Conservation (phyloP, 208 protist species). For the Leishmania martiniquensis region DNA sequence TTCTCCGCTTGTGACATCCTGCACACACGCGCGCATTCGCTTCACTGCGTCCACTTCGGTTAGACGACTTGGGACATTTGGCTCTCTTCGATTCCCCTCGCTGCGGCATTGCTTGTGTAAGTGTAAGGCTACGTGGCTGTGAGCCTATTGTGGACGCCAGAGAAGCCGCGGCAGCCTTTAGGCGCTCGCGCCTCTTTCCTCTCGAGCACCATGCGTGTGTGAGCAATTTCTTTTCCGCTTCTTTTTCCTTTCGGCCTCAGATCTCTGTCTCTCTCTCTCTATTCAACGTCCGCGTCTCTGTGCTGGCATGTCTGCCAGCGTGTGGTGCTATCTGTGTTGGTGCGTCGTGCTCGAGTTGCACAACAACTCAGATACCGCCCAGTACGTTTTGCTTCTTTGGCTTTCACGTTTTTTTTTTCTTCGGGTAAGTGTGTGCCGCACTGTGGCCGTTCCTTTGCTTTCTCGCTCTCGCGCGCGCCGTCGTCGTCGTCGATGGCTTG, state of each 20-base stretch:
- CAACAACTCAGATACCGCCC: no score
- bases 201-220: background rate
- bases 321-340: background rate
- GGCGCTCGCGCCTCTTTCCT: background rate
- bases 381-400: no score
- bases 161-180: background rate
- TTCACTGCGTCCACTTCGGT: background rate
- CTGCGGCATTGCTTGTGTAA: background rate
- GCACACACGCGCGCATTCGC: background rate
- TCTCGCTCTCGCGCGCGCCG: background rate
- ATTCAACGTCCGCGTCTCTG: background rate
- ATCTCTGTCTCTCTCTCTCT: background rate
- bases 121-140: background rate
- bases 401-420: background rate
- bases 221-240: background rate
- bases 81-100: background rate
- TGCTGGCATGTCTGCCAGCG: background rate
- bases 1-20: background rate
- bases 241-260: background rate
- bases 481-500: background rate
- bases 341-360: no score
- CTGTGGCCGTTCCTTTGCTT: background rate
- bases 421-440: background rate
- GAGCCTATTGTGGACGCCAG: background rate
- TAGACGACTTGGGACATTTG: background rate